These are phyloP conservation scores for Russula lepida DNA, from an alignment of 768 basidiomycete genomes.

Conservation along the genomic window DNA sequence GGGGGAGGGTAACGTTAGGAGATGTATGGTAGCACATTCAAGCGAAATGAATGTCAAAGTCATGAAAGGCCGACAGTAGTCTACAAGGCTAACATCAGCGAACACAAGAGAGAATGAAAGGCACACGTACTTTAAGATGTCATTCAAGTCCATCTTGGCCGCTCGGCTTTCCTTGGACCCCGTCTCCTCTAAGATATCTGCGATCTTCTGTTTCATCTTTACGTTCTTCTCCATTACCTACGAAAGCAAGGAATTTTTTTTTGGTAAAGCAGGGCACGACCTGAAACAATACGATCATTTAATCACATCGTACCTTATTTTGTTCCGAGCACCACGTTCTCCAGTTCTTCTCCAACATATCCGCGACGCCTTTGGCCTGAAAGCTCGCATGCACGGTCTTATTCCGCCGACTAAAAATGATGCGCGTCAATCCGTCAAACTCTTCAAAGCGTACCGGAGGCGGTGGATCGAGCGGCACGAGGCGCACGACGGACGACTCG, in stretches of 20 bases:
- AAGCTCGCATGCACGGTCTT: constrained; percentile 88
- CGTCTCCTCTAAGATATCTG: constrained; percentile 18
- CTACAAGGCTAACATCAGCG: neutral
- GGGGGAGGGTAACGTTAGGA: no score
- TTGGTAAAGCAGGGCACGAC: neutral
- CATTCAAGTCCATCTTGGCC: constrained; percentile 22
- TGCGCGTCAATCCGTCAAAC: constrained; percentile 90
- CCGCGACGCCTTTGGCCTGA: constrained; percentile 87
- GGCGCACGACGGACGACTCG: constrained; percentile 84
- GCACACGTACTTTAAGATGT: constrained; percentile 15
- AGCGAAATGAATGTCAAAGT: constrained; percentile 19
- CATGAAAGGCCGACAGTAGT: constrained; percentile 18
- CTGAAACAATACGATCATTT: neutral
- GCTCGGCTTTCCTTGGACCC: constrained; percentile 18
- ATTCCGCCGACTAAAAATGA: constrained; percentile 84
- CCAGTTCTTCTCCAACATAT: constrained; percentile 91
- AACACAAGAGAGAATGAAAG: neutral
- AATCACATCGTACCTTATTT: constrained; percentile 33
- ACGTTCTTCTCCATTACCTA: constrained; percentile 1
- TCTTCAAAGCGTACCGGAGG: constrained; percentile 95
- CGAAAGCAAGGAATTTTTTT: neutral
- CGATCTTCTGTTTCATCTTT: constrained; percentile 17
- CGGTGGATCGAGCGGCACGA: constrained; percentile 89
- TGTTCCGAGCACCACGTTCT: constrained; percentile 86
- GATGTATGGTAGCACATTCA: neutral